Base-by-base conservation (phyloP, 108 stramenopile species). In the Skeletonema menzelii region DNA sequence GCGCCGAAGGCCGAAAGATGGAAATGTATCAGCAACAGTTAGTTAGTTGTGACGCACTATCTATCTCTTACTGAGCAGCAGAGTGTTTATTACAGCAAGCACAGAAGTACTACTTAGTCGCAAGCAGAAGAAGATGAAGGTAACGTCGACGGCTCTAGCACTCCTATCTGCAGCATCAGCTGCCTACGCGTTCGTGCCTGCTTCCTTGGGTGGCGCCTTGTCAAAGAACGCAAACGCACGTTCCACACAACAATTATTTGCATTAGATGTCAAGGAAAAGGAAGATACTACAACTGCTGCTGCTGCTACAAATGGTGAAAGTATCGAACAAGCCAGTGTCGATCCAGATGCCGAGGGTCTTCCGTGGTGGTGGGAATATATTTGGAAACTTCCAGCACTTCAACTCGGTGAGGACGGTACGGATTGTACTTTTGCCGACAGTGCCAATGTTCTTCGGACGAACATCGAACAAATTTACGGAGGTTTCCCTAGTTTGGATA, bases 391-490 rank as follows among this genome's bases (percentile, higher is more conserved):
- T 32, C 88, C 89, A 47, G 60, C 87, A 4, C 80, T 94, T 81
- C 65, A 91, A 62, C 62, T 14, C 15, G 86, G 85, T 8, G 53
- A 76, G 27, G 77, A 74, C 13, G 96, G 96, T n/a, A 82, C 84
- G 56, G 85, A 84, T 26, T 75, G 86, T 26, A 87, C 73, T 34
- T 91, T 97, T 70, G 92, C 91, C 35, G 96, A 97, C 75, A 67
- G 85, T 8, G 92, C 92, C 34, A 66, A 88, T 67, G 92, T 97
- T 32, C 77, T 94, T 26, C 86, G 91, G 13, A 88, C 90, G 56
- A 97, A 97, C 87, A 97, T 95, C 67, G 91, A 94, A 75, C 93
- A 98, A 84, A 96, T 97, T 17, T 98, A 97, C 71, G 98, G 98
- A 15, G 96, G 90, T 22, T 96, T 87, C 67, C 92, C 96, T n/a